Percentiles rank a stretch among this genome's conserved stretches.
These are phyloP conservation scores for Backusella parvicylindrica DNA, from an alignment of 192 early-diverging fungal genomes.

Conservation along the genomic window DNA sequence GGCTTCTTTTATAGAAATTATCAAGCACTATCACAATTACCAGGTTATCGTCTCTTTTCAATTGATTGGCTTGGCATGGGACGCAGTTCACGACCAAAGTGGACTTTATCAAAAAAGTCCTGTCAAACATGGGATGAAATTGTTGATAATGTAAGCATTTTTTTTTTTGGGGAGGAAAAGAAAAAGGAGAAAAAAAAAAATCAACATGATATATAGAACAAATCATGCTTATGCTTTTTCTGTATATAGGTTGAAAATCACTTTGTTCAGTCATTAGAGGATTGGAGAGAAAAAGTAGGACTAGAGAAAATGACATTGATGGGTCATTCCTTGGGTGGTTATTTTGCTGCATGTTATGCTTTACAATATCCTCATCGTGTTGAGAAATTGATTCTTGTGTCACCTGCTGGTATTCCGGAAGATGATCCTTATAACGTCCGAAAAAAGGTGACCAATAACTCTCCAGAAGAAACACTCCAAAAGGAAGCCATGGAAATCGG, in stretches of 20 bases:
- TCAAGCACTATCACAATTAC: constrained; percentile 38
- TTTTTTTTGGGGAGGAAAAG: background rate
- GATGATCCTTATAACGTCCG: constrained; percentile 19
- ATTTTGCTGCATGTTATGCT: constrained; percentile 82
- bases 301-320: constrained; percentile 83
- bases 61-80: constrained; percentile 97
- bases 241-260: constrained; percentile 64
- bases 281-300: constrained; percentile 74
- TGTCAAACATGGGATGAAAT: constrained; percentile 44
- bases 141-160: constrained; percentile 24
- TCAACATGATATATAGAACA: background rate
- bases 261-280: constrained; percentile 89
- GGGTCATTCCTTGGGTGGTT: constrained; percentile 87
- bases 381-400: constrained; percentile 82
- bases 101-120: constrained; percentile 23
- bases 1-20: constrained; percentile 65
- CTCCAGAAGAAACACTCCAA: constrained; percentile 25
- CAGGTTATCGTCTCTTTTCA: constrained; percentile 59
- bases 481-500: constrained; percentile 26
- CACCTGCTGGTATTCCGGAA: constrained; percentile 65
- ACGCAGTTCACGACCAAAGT: constrained; percentile 74
- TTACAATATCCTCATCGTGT: constrained; percentile 84
- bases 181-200: no score
- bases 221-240: background rate
- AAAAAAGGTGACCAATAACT: background rate